These are phyloP conservation scores for Tylopilus subfusipes DNA, from an alignment of 768 basidiomycete species.

Conservation along the genomic window DNA sequence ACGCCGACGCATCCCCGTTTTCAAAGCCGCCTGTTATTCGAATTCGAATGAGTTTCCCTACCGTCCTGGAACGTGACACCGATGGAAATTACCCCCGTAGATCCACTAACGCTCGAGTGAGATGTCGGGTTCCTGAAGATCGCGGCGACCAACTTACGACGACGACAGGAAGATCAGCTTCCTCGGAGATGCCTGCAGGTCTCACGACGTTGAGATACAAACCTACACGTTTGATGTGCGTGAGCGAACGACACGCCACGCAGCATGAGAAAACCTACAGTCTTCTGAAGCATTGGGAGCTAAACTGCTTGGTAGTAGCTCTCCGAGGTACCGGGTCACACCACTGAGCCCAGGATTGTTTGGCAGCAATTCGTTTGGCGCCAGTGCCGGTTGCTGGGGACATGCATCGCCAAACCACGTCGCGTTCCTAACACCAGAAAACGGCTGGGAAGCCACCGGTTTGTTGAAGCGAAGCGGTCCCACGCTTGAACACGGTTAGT, in stretches of 20 bases:
- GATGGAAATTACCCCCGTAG: not conserved
- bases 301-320: not conserved
- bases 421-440: not conserved
- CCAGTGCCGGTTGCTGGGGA: conserved; percentile 31
- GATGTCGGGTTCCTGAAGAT: not conserved
- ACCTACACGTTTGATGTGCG: conserved; percentile 14
- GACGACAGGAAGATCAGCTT: conserved; percentile 19
- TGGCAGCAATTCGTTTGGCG: not conserved
- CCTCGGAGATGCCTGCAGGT: not conserved
- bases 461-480: conserved; percentile 18
- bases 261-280: conserved; percentile 1
- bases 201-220: conserved; percentile 19
- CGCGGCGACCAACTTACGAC: conserved; percentile 10
- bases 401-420: conserved; percentile 34
- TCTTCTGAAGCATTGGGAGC: conserved; percentile 13
- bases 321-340: not conserved
- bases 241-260: not conserved
- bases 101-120: not conserved
- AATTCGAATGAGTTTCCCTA: not conserved
- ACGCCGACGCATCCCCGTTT: not conserved
- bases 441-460: conserved; percentile 5
- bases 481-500: not conserved
- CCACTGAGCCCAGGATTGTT: not conserved
- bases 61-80: not conserved
- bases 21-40: conserved; percentile 15